Evolutionary conservation across 805 yeast species (phyloP), one percentile per base, ranked within the genome.

Genomic region (Monosporozyma siamensis): DNA sequence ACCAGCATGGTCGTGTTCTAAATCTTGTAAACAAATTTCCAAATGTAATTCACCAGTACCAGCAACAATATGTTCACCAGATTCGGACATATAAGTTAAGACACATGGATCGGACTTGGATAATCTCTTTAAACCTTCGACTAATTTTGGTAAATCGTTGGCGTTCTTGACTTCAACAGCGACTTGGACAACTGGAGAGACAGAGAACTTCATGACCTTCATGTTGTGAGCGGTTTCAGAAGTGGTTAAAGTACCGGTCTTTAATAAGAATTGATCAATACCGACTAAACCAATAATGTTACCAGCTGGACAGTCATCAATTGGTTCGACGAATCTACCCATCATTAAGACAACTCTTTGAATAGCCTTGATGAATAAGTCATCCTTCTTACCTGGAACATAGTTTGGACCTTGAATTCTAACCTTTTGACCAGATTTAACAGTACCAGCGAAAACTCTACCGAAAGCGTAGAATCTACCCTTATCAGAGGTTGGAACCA

Each of bases 381-480:
- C 98, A 48, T 87, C 95, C 82, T 92, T 90, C 80, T 81, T 85
- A 72, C 98, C 98, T 71, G 95, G 96, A 64, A 79, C 79, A 77
- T 88, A 90, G 95, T 90, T 90, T 71, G 97, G 97, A 76, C 98
- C 98, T 80, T 90, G 98, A 68, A 90, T 90, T 79, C 98, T 86
- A 67, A 90, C 95, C 86, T 90, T 90, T 81, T 82, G 87, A 75
- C 98, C 98, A 64, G 96, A 86, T 71, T 75, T 85, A 66, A 92
- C 97, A 66, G 97, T 90, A 88, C 98, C 98, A 62, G 97, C 85
- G 78, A 90, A 90, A 70, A 90, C 97, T 81, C 98, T 92, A 75
- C 98, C 98, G 78, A 90, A 92, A 68, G 98, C 98, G 83, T 88
- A 90, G 95, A 90, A 90, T 78, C 98, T 88, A 82, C 98, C 98